Conservation (phyloP, 129 eudicot genomes). For the Escallonia rubra region DNA sequence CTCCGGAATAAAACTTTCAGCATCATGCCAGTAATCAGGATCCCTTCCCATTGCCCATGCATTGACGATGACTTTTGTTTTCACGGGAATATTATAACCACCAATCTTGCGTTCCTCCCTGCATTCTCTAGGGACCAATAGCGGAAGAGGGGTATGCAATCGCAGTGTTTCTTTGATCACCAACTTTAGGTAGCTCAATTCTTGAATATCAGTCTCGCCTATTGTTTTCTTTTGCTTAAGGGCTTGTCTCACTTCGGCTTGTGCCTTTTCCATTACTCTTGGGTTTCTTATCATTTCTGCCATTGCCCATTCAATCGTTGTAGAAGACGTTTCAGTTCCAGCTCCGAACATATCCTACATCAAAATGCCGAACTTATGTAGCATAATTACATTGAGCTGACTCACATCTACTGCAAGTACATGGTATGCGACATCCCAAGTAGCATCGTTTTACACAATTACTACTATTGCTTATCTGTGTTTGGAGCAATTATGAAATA, state of each 20-base stretch:
- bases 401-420: too few species aligned
- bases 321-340: constrained; percentile 27
- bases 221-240: constrained; percentile 3
- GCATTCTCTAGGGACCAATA: constrained; percentile 24
- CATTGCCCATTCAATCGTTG: constrained; percentile 22
- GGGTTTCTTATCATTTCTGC: constrained; percentile 23
- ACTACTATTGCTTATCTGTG: too few species aligned
- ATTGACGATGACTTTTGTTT: constrained; percentile 21
- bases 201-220: constrained; percentile 18
- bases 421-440: too few species aligned
- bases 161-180: constrained; percentile 24
- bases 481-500: too few species aligned
- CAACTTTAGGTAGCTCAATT: constrained; percentile 22
- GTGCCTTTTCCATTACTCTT: constrained; percentile 10
- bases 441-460: too few species aligned
- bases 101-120: constrained; percentile 14
- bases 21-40: constrained; percentile 22
- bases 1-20: constrained; percentile 26
- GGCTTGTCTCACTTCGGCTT: constrained; percentile 13
- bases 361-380: too few species aligned
- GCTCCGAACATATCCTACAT: constrained; percentile 19
- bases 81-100: constrained; percentile 20
- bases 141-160: constrained; percentile 25
- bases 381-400: too few species aligned
- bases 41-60: constrained; percentile 36